Conservation (phyloP, 768 basidiomycete genomes). For the Lyophyllum shimeji region DNA sequence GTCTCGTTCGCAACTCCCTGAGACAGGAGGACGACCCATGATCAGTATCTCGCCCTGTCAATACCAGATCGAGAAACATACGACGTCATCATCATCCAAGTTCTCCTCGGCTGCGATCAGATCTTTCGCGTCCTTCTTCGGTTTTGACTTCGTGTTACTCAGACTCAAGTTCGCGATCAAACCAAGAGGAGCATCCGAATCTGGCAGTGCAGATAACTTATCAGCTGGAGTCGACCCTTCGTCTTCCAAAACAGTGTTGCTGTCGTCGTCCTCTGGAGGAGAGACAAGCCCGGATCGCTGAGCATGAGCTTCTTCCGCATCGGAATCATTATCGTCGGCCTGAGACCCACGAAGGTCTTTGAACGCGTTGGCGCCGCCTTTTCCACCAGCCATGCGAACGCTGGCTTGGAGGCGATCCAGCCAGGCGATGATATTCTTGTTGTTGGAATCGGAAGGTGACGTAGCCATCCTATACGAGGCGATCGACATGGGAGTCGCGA, state of each 20-base stretch:
- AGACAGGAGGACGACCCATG: conserved; percentile 11
- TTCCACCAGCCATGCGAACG: conserved; percentile 48
- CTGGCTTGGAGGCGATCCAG: conserved; percentile 67
- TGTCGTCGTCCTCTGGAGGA: conserved; percentile 26
- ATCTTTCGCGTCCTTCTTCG: conserved; percentile 39
- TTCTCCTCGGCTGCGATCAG: conserved; percentile 39
- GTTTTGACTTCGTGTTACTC: conserved; percentile 48
- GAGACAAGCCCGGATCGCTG: conserved; percentile 19
- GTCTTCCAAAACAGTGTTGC: conserved; percentile 26
- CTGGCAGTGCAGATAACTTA: conserved; percentile 56
- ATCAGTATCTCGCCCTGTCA: neutral
- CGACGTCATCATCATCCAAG: conserved; percentile 64
- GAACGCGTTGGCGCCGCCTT: conserved; percentile 44
- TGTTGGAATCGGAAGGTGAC: conserved; percentile 70
- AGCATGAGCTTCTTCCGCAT: conserved; percentile 35
- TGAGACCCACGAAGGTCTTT: conserved; percentile 35
- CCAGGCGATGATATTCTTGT: conserved; percentile 71
- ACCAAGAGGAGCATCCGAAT: conserved; percentile 72
- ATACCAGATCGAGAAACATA: conserved; percentile 29
- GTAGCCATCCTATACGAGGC: conserved; percentile 79
- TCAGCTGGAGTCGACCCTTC: conserved; percentile 39
- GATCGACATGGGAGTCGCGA: conserved; percentile 76
- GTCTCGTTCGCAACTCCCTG: conserved; percentile 80
- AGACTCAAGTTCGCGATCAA: conserved; percentile 73
- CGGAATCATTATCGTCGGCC: conserved; percentile 40